Evolutionary conservation across 768 basidiomycete genomes (phyloP).

Genomic region (Tulasnella sp.): DNA sequence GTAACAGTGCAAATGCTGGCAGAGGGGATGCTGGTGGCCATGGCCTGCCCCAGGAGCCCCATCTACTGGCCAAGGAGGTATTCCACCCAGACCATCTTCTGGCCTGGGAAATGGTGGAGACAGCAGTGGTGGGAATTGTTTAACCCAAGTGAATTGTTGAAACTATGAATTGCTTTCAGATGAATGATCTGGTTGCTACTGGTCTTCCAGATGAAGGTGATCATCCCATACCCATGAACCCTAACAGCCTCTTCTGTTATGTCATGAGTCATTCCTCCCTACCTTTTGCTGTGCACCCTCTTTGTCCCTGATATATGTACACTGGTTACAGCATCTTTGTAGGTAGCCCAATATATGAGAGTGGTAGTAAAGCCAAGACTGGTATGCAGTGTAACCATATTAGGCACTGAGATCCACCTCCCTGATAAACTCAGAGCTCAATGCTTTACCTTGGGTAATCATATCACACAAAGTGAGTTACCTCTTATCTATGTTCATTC

Average conservation of each 20-base stretch:
- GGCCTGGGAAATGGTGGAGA: no score
- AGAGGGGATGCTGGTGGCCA: no score
- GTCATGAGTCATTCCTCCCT: no score
- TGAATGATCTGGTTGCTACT: slow-evolving; percentile 20
- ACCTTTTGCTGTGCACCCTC: no score
- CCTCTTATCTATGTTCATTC: neutral
- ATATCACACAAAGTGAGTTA: slow-evolving; percentile 1
- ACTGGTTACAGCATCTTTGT: slow-evolving; percentile 6
- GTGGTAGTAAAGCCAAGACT: neutral
- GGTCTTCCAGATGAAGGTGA: slow-evolving; percentile 19
- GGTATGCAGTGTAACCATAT: neutral
- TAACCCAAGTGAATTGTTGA: neutral
- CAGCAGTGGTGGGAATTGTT: no score
- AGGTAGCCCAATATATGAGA: neutral
- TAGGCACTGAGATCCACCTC: neutral
- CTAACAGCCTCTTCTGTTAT: neutral
- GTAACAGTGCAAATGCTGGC: no score
- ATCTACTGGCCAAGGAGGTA: no score
- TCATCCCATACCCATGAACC: neutral
- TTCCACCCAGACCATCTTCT: no score
- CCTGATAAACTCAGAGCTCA: neutral
- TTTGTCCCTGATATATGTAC: no score
- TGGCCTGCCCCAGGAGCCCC: no score
- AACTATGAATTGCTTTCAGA: neutral
- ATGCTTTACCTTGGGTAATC: neutral